Conservation (phyloP, 352 stramenopile species). For the Phytophthora constricta region DNA sequence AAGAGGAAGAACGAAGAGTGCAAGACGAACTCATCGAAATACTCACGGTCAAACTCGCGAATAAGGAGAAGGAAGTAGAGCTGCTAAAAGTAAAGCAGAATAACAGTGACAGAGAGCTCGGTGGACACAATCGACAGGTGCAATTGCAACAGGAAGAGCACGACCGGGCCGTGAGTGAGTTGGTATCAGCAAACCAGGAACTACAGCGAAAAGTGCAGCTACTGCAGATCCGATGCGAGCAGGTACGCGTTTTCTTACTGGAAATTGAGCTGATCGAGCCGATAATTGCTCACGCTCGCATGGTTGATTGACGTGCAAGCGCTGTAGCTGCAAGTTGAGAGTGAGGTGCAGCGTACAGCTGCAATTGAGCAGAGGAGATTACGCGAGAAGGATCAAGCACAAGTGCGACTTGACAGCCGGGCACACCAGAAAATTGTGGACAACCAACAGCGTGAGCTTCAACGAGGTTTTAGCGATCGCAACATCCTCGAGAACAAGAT, state of each 20-base stretch:
- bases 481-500: constrained; percentile 39
- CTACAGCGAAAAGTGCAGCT: constrained; percentile 47
- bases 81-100: constrained; percentile 47
- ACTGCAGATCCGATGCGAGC: constrained; percentile 47
- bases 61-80: constrained; percentile 72
- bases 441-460: constrained; percentile 40
- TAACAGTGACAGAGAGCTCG: constrained; percentile 22
- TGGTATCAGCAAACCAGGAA: constrained; percentile 45
- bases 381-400: constrained; percentile 46
- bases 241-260: constrained; percentile 22
- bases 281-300: neutral
- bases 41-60: constrained; percentile 62
- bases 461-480: constrained; percentile 30
- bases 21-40: constrained; percentile 72
- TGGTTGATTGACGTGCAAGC: neutral
- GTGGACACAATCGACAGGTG: constrained; percentile 31
- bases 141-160: constrained; percentile 40
- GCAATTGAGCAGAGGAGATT: constrained; percentile 46
- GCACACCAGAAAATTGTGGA: constrained; percentile 32
- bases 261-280: neutral
- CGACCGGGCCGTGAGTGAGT: constrained; percentile 16
- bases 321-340: constrained; percentile 41
- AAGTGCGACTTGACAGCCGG: constrained; percentile 30
- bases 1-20: constrained; percentile 60
- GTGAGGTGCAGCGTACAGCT: constrained; percentile 37